Conservation (phyloP, 2,329 filamentous ascomycete species). For the Piedraia hortae region DNA sequence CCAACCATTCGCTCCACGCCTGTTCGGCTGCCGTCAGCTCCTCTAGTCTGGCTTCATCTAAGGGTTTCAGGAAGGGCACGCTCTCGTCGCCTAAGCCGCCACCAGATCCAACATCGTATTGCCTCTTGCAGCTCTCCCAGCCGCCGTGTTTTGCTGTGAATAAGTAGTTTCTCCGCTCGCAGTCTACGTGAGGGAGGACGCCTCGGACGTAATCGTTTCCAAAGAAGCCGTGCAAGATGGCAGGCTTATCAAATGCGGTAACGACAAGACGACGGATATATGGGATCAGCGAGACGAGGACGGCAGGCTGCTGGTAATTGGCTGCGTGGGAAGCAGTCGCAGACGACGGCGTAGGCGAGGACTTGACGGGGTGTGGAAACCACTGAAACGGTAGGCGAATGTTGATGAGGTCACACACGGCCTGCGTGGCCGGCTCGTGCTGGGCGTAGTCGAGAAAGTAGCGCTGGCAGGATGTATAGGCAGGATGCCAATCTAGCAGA, state of each 20-base stretch:
- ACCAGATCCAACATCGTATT: conserved; percentile 45
- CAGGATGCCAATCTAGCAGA: conserved; percentile 79
- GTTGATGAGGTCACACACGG: conserved; percentile 71
- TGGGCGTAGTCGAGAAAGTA: conserved; percentile 87
- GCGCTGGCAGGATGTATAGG: conserved; percentile 65
- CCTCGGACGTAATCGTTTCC: conserved; percentile 75
- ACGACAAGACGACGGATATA: conserved; percentile 76
- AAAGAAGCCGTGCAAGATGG: conserved; percentile 83
- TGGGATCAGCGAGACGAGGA: conserved; percentile 44
- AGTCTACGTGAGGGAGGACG: conserved; percentile 58
- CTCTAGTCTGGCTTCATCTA: conserved; percentile 40
- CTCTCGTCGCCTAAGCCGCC: conserved; percentile 41
- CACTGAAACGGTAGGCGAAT: conserved; percentile 74
- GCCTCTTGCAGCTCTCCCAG: conserved; percentile 68
- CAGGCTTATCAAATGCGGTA: conserved; percentile 67
- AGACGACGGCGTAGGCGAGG: too few species aligned
- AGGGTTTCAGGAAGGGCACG: conserved; percentile 60
- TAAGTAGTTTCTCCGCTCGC: conserved; percentile 77
- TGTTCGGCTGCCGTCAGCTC: conserved; percentile 65
- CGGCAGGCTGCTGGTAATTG: conserved; percentile 1
- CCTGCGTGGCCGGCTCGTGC: conserved; percentile 56
- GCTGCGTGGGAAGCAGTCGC: background rate
- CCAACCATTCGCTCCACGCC: conserved; percentile 81
- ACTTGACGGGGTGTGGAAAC: conserved; percentile 20
- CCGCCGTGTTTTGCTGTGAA: conserved; percentile 82